Evolutionary conservation across 2,329 filamentous ascomycete species (phyloP), one percentile per base, ranked within the genome.

Genomic region (Xylaria arbuscula): DNA sequence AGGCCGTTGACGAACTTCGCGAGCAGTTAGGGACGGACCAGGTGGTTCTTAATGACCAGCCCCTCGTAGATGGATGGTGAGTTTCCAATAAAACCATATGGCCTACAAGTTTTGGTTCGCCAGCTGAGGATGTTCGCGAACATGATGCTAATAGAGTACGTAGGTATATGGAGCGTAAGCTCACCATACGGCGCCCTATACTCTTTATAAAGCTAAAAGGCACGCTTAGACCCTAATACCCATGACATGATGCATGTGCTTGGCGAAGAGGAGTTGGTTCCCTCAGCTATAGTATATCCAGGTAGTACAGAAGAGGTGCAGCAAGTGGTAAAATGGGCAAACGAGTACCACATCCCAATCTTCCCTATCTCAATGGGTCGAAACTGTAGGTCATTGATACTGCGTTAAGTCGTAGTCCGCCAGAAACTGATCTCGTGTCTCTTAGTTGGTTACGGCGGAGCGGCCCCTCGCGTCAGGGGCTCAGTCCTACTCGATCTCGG

Each of bases 401-500:
- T 24, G 59, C 10, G 2, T 34, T 24, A 13, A 36, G 4, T 32
- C n/a, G 60, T 67, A 62, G 69, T 11, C 6, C 28, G 3, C 13
- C 22, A 7, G 32, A 28, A 28, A 50, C 61, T 70, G 13, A 70
- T 47, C 36, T 22, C 7, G 2, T 24, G 38, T 28, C n/a, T 58
- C 28, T 17, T 55, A 77, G 78, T 86, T 1, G 87, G 85, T 17
- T 87, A 87, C 65, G 86, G 86, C 32, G 86, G 85, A n/a, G 83
- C 84, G 15, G 85, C 85, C 0, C 85, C 85, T 0, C 78, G 86
- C 40, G 83, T 88, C 0, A 82, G 81, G 0, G 86, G 86, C 4
- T 82, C 81, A n/a, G 77, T 87, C 0, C 82, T 82, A 2, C 63
- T 88, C 22, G 84, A 87, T 68, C 78, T 88, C n/a, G 86, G 85